These are phyloP conservation scores for Rhizophagus clarus DNA, from an alignment of 192 early-diverging fungal species.

Conservation along the genomic window DNA sequence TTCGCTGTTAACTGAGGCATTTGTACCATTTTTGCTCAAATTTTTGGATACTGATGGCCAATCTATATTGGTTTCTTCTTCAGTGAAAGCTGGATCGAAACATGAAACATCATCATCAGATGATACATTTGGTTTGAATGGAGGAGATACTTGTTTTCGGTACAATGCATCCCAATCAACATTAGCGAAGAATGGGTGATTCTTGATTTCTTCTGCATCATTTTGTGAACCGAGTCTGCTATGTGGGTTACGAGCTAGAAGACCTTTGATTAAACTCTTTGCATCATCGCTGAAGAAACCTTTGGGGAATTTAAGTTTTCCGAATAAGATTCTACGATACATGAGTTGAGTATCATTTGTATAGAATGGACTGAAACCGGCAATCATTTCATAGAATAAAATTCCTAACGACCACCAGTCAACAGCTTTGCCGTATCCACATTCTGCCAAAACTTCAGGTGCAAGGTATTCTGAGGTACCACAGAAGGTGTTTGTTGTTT, in stretches of 20 bases:
- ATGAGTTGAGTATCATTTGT: constrained; percentile 64
- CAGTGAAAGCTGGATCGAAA: constrained; percentile 31
- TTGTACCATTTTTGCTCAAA: constrained; percentile 29
- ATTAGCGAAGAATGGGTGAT: constrained; percentile 69
- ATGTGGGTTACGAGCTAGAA: constrained; percentile 59
- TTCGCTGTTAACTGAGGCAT: constrained; percentile 14
- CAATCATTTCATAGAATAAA: constrained; percentile 72
- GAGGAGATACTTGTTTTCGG: constrained; percentile 61
- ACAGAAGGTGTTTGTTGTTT: constrained; percentile 81
- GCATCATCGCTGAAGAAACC: constrained; percentile 31
- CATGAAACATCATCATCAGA: constrained; percentile 33
- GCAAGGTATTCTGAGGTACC: constrained; percentile 91
- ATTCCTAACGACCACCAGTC: constrained; percentile 88
- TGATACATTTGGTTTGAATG: constrained; percentile 52
- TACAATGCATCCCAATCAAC: constrained; percentile 66
- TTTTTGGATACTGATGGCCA: constrained; percentile 24
- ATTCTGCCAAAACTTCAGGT: constrained; percentile 75
- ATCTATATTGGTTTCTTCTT: constrained; percentile 25
- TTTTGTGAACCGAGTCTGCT: constrained; percentile 61
- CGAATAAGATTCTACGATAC: constrained; percentile 69
- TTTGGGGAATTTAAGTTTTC: constrained; percentile 52
- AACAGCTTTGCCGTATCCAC: constrained; percentile 70
- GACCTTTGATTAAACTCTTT: constrained; percentile 40
- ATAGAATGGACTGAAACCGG: constrained; percentile 74
- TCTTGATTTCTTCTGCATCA: constrained; percentile 71